Base-by-base conservation (phyloP, 2,329 filamentous ascomycete genomes). In the Leptographium radiaticola region DNA sequence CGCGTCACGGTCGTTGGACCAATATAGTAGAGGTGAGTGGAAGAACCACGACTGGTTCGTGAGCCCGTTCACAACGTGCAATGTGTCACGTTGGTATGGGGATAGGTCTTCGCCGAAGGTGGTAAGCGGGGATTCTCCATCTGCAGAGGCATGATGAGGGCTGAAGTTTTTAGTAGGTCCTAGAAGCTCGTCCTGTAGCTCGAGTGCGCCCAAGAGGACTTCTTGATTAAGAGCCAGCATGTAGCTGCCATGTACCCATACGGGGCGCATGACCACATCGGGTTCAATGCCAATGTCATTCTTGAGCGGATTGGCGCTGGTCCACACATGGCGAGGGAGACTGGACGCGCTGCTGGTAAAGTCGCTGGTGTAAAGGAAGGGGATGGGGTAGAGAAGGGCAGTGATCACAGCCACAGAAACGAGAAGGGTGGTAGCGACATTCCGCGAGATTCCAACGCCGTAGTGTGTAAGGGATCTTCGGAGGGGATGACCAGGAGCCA, bases 11-110 rank as follows among this genome's bases (percentile, higher is more conserved):
- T 75, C 86, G 63, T 83, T 86, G 56, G 81, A 76, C 87, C 87
- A 91, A 66, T 89, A 90, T 66, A 88, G 82, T 53, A 91, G 68
- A 1, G 87, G 86, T n/a, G 87, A 90, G 61, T 90, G 86, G 62
- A 87, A 87, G 60, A 87, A 86, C 85, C 85, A 89, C 5, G 80
- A 80, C 60, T 81, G 70, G 59, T 80, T 76, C 5, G 74, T 79
- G 38, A 81, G 65, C 15, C 79, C 80, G 61, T 83, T 82, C 59
- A 74, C 70, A 51, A 79, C 74, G 62, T 84, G 80, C 31, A 79
- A 71, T 10, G 72, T 65, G 62, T 84, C 76, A 34, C 80, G 74
- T 57, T 77, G 69, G 15, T 62, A 60, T 15, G 67, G 66, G 7
- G 70, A 68, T 47, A 80, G 64, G 51, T 72, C 67, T 2, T 54